Percentiles rank a stretch among this genome's conserved stretches.
These are phyloP conservation scores for Neurospora tetraspora DNA, from an alignment of 495 filamentous ascomycete genomes.

Conservation along the genomic window DNA sequence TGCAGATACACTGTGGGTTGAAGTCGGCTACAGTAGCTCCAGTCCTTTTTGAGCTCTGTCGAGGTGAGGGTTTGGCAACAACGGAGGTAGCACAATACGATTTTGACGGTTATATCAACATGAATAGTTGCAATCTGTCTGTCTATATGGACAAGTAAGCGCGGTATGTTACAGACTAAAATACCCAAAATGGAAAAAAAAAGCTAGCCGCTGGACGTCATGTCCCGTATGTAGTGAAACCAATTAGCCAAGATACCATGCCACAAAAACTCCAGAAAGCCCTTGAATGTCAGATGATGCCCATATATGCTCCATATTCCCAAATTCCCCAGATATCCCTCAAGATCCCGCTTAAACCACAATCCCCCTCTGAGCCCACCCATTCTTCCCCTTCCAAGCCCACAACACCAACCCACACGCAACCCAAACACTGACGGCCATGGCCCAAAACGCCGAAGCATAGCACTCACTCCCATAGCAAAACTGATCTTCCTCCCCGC, in stretches of 20 bases:
- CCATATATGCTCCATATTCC: not conserved
- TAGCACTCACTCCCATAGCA: constrained; percentile 77
- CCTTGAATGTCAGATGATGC: not conserved
- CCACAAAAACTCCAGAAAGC: not conserved
- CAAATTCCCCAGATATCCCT: not conserved
- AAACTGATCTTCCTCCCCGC: constrained; percentile 35
- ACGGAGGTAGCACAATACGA: not conserved
- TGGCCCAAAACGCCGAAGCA: constrained; percentile 66
- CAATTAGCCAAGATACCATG: not conserved
- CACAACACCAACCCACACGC: constrained; percentile 62
- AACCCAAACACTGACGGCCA: constrained; percentile 65
- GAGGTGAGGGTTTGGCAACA: not conserved
- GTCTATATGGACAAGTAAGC: not conserved
- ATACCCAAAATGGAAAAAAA: not conserved
- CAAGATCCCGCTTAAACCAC: constrained; percentile 37
- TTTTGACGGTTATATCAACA: not conserved
- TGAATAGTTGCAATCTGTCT: not conserved
- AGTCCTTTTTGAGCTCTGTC: not conserved
- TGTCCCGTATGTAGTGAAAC: not conserved
- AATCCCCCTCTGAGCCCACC: constrained; percentile 72
- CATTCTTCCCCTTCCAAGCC: constrained; percentile 69
- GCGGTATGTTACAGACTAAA: not conserved
- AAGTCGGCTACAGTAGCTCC: not conserved
- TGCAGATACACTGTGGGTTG: not conserved
- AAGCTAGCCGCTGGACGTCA: not conserved